Evolutionary conservation across 73 alveolate genomes (phyloP).

Genomic region (Tetrahymena thermophila): DNA sequence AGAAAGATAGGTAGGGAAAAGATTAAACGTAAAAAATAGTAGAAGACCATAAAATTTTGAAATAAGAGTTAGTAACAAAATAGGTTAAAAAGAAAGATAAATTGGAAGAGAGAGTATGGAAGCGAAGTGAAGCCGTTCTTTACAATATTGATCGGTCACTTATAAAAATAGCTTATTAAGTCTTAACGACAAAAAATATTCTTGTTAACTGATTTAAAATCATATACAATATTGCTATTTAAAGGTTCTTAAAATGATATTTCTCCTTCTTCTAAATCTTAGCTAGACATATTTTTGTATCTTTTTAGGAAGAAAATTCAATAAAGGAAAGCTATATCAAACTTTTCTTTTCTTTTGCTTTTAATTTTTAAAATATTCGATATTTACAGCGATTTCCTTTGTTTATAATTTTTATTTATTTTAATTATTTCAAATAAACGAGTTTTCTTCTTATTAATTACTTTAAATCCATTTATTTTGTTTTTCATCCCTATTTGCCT

Average conservation of each 20-base stretch:
- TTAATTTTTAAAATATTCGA: neutral
- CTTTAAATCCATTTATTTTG: neutral
- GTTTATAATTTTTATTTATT: neutral
- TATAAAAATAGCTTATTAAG: neutral
- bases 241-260: neutral
- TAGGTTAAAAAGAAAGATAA: neutral
- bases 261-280: neutral
- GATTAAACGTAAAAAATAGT: neutral
- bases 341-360: neutral
- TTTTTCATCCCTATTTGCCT: neutral
- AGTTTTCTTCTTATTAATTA: neutral
- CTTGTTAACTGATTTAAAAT: neutral
- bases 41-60: neutral
- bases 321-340: neutral
- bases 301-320: neutral
- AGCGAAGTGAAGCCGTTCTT: neutral
- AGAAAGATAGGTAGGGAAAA: neutral
- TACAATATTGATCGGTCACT: neutral
- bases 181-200: neutral
- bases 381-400: neutral
- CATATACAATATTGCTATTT: neutral
- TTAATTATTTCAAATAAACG: neutral
- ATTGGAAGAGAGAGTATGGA: neutral
- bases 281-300: neutral
- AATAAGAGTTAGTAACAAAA: neutral